Percentiles rank a stretch among this genome's conserved stretches.
phyloP scores from a whole-genome alignment of 2,329 filamentous ascomycete genomes.

The Bisporella sp. region DNA sequence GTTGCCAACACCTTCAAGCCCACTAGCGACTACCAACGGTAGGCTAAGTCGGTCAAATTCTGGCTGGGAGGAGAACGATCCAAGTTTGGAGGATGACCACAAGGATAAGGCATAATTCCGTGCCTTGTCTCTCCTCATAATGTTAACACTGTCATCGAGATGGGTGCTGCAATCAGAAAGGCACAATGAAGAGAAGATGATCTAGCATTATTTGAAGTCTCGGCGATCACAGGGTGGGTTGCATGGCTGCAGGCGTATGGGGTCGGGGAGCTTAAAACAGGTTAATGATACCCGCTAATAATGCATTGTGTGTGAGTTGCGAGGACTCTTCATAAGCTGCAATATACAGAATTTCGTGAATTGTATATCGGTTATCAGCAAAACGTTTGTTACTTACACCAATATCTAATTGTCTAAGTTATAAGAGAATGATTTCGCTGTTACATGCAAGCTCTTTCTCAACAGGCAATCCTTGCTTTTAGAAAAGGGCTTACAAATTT shows the following conservation, averaged over 20 bases:
- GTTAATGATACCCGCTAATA: slow-evolving; percentile 21
- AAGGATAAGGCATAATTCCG: background rate
- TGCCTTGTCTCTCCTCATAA: background rate
- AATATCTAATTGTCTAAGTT: too few relatives aligned
- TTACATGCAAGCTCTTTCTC: too few relatives aligned
- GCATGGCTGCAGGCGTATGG: slow-evolving; percentile 6
- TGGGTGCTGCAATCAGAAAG: background rate
- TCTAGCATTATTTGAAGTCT: background rate
- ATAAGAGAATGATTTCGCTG: too few relatives aligned
- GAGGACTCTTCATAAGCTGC: too few relatives aligned
- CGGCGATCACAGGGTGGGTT: slow-evolving; percentile 1
- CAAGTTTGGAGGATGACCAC: slow-evolving; percentile 8
- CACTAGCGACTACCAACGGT: slow-evolving; percentile 42
- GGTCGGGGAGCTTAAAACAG: slow-evolving; percentile 8
- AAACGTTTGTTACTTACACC: too few relatives aligned
- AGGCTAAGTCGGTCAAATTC: slow-evolving; percentile 25
- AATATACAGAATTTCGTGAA: too few relatives aligned
- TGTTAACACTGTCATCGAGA: background rate
- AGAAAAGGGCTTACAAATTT: too few relatives aligned
- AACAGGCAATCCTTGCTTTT: too few relatives aligned
- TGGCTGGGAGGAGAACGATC: slow-evolving; percentile 17
- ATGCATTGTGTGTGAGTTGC: slow-evolving; percentile 5
- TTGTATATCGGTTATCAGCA: too few relatives aligned
- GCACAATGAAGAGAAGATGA: background rate
- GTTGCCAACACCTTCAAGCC: slow-evolving; percentile 44